Base-by-base conservation (phyloP, 139 green algal species). In the Chlorella sp. region DNA sequence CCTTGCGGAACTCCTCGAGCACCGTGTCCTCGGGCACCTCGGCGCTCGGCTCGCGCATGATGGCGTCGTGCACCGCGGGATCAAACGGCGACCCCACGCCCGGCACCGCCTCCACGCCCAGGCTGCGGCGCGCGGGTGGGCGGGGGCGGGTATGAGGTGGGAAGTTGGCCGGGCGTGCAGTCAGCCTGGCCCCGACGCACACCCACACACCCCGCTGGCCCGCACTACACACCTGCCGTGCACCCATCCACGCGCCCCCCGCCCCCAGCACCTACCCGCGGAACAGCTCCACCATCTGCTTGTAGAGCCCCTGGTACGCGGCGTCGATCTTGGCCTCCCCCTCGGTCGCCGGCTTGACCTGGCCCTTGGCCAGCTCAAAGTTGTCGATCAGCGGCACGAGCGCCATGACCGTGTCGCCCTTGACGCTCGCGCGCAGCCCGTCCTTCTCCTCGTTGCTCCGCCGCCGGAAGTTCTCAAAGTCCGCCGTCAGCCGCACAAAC, bases 381-480 rank as follows among this genome's bases (percentile, higher is more conserved):
- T 94, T 97, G 87, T 99, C 96, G 11, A 99, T 43, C 71, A 77
- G 59, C 23, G 94, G 94, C 82, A 98, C 83, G 81, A 98, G 74
- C 27, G 83, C 73, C 45, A 85, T 80, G 29, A 99, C 67, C 25
- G 96, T 86, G 68, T 95, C 87, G 11, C 87, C 90, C 56, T 90
- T 91, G 8, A 89, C 86, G 8, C 50, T 87, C 21, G 80, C 75
- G 2, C 77, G 74, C 19, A 97, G 45, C 48, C 79, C 55, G 11
- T 89, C 87, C 81, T 95, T 97, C 88, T 98, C 94, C 21, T 53
- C 53, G 0, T 77, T 71, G 56, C 87, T 92, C 58, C 96, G 86
- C 75, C 97, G 95, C 48, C 94, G 84, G 91, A 97, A 99, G 87
- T 99, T 99, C n/a, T 99, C 96, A 86, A 99, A 99, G 79, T 99